phyloP scores from a whole-genome alignment of 2,329 filamentous ascomycete species.

The Diaporthe citrichinensis region DNA sequence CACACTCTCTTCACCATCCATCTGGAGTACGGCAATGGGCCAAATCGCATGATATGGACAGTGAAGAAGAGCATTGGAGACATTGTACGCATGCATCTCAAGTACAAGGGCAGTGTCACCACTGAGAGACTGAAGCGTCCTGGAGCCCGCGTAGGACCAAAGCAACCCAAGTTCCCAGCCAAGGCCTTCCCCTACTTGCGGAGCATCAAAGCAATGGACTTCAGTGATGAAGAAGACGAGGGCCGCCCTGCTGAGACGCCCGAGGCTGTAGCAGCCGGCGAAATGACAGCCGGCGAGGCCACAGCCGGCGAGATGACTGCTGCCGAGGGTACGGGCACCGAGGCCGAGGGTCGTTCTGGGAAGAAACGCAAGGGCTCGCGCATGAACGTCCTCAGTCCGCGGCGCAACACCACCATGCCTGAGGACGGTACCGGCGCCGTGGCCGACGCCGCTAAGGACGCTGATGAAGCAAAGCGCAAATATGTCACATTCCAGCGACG shows the following conservation, averaged over 20 bases:
- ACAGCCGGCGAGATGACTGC: conserved; percentile 66
- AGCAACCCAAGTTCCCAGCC: conserved; percentile 90
- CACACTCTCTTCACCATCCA: conserved; percentile 93
- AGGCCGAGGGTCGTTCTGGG: conserved; percentile 69
- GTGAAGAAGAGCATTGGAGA: conserved; percentile 89
- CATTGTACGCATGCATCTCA: conserved; percentile 92
- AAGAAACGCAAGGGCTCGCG: conserved; percentile 64
- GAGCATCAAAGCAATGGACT: conserved; percentile 81
- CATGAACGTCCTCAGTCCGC: conserved; percentile 66
- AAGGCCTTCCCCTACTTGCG: conserved; percentile 92
- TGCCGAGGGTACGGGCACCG: conserved; percentile 76
- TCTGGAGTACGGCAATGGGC: conserved; percentile 94
- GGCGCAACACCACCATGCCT: conserved; percentile 66
- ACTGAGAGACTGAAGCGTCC: conserved; percentile 79
- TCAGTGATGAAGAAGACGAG: conserved; percentile 81
- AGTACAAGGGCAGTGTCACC: conserved; percentile 89
- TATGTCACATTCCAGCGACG: conserved; percentile 88
- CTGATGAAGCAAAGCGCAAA: conserved; percentile 67
- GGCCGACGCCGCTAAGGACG: conserved; percentile 63
- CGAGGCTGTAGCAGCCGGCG: conserved; percentile 33
- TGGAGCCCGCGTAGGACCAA: conserved; percentile 77
- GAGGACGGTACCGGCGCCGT: conserved; percentile 62
- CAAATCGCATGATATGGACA: conserved; percentile 97
- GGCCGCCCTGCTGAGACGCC: conserved; percentile 53
- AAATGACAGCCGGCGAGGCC: conserved; percentile 55